Base-by-base conservation (phyloP, 768 basidiomycete genomes). In the Gymnopilus junonius region DNA sequence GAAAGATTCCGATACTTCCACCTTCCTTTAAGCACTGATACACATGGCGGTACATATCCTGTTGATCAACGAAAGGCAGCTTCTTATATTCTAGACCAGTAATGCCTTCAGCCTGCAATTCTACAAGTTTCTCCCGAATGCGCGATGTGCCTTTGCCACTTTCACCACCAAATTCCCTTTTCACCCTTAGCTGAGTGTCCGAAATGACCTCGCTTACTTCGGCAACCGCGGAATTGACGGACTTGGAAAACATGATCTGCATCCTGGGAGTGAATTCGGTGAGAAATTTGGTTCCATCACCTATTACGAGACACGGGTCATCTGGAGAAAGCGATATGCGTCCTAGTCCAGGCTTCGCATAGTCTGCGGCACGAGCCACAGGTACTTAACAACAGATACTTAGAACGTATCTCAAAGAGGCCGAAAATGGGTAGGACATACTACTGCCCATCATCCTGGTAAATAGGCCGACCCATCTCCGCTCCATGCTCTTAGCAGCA, bases 1-100 rank as follows among this genome's bases (percentile, higher is more conserved):
- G 97, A 73, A 99, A 99, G 66, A 99, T 98, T 48, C 97, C 96
- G 64, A 99, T 96, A 66, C 90, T 89, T 14, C 94, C 94, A 8
- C 94, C 94, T 60, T 91, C 86, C 60, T 87, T 92, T 59, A 99
- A 79, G 59, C 87, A 85, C 71, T 94, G 83, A 75, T 97, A 99
- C 4, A 99, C 97, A 62, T 93, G 84, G 17, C 90, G 87, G 76
- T 99, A 99, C 90, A 97, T 98, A 56, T 93, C 87, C 65, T 92
- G 87, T 73, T 99, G 97, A 78, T 99, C 93, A 64, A 99, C 87
- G 72, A 90, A 90, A 1, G 96, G 95, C 61, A 99, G 76, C 39
- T 80, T 82, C 77, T 95, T 95, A 83, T 88, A 98, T 15, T 88
- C 80, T 50, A 97, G 65, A 0, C 96, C 95, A 25, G 71, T 73